Base-by-base conservation (phyloP, 148 eudicot genomes). In the Cornus controversa region DNA sequence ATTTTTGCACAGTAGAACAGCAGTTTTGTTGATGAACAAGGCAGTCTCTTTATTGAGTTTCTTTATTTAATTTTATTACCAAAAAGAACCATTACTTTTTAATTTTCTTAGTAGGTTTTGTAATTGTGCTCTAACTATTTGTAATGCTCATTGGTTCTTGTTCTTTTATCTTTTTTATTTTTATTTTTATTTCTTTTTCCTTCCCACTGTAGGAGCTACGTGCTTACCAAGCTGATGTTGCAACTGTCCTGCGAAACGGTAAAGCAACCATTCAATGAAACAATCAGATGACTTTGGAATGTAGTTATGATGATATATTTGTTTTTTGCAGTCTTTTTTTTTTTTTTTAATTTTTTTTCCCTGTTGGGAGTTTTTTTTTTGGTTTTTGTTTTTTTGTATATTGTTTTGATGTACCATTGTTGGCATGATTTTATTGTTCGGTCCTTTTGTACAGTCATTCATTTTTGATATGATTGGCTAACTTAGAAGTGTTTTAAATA, bases 201-300 rank as follows among this genome's bases (percentile, higher is more conserved):
- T 29, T 75, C 29, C 66, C 47, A 70, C 79, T 82, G 75, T 80
- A 96, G 99, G 99, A 96, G 85, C 86, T 96, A 40, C 93, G 97
- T 71, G 99, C 99, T 69, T 96, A 96, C 88, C 99, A 96, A 90
- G 99, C 99, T 82, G 99, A 96, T 84, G 89, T 96, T 75, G 99
- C 98, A 69, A 93, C 98, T 74, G 98, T 93, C 83, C 80, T 96
- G 50, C 92, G 98, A 79, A 96, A 96, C 83, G 98, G 99, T 96
- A 92, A 87, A 71, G 45, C 71, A 76, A 73, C 54, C 4, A 1
- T 40, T 34, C 23, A 7, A 15, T 42, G 14, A 66, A 63, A 28
- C 26, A 58, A 11, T 45, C 70, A 9, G 24, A 68, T 70, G n/a
- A 26, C 18, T 70, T n/a, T 68, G 42, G 66, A 70, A 16, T 20